A percentile compares a stretch with the other conserved stretches of the same genome.
Conservation (phyloP, 352 stramenopile species). For the Globisporangium ultimum region DNA sequence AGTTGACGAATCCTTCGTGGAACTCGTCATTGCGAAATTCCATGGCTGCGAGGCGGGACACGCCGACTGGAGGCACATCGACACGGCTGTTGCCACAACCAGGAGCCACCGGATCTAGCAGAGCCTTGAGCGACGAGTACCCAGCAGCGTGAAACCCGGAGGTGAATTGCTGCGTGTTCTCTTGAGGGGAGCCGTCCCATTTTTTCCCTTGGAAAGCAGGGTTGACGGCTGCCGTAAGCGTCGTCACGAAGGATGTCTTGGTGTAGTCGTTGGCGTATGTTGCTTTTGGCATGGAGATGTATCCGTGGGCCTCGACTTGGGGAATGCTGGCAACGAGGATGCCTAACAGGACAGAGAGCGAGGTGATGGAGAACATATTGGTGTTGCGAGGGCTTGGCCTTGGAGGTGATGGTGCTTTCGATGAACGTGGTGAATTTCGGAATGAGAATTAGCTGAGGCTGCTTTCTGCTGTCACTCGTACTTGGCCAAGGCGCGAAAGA, state of each 20-base stretch:
- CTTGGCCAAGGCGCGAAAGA: background rate
- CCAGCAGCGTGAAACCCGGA: conserved; percentile 17
- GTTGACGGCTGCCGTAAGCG: conserved; percentile 17
- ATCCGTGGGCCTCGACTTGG: conserved; percentile 23
- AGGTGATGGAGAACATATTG: background rate
- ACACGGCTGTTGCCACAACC: conserved; percentile 29
- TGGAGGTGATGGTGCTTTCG: conserved; percentile 1
- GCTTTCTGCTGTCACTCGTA: background rate
- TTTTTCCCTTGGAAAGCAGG: conserved; percentile 26
- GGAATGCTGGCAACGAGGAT: background rate
- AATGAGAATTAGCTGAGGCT: conserved; percentile 12
- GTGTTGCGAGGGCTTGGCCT: background rate
- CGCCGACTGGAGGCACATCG: conserved; percentile 23
- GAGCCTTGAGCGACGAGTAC: conserved; percentile 16
- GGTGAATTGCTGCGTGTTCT: conserved; percentile 24
- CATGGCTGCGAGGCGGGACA: conserved; percentile 21
- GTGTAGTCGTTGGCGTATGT: conserved; percentile 27
- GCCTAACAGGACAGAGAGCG: background rate
- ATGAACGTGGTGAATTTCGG: conserved; percentile 11
- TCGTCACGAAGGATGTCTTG: conserved; percentile 24
- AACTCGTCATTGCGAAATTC: conserved; percentile 36
- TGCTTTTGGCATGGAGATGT: conserved; percentile 25
- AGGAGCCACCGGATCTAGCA: conserved; percentile 21
- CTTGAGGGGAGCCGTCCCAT: conserved; percentile 30
- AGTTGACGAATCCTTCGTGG: conserved; percentile 25